Conservation (phyloP, 2,329 filamentous ascomycete species). For the Cryphonectria radicalis region DNA sequence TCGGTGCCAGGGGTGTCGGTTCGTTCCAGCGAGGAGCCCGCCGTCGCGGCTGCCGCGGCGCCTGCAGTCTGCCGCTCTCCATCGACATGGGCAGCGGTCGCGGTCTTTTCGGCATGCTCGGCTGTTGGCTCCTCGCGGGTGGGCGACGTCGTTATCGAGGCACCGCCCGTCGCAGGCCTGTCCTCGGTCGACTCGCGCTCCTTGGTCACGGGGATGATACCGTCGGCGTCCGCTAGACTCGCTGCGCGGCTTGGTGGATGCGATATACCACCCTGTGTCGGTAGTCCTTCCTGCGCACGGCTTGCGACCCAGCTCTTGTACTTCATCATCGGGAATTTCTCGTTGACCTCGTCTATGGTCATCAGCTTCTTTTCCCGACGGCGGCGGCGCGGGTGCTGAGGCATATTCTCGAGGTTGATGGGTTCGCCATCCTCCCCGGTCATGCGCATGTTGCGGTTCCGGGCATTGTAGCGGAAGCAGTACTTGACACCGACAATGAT, state of each 20-base stretch:
- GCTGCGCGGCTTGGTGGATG: slow-evolving; percentile 72
- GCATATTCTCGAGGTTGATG: slow-evolving; percentile 85
- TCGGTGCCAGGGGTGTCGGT: slow-evolving; percentile 25
- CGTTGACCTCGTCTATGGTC: slow-evolving; percentile 98
- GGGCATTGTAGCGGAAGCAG: slow-evolving; percentile 97
- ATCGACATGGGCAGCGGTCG: neutral
- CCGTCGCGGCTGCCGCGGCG: slow-evolving; percentile 26
- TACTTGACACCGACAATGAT: slow-evolving; percentile 99
- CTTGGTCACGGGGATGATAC: slow-evolving; percentile 52
- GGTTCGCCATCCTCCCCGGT: slow-evolving; percentile 79
- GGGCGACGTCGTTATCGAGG: slow-evolving; percentile 37
- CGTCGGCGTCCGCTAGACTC: slow-evolving; percentile 72
- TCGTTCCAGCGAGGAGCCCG: slow-evolving; percentile 24
- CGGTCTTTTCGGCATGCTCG: slow-evolving; percentile 26
- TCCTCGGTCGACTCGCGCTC: slow-evolving; percentile 52
- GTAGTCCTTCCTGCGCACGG: slow-evolving; percentile 80
- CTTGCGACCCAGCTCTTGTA: slow-evolving; percentile 94
- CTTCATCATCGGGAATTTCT: slow-evolving; percentile 92
- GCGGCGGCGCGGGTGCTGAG: slow-evolving; percentile 79
- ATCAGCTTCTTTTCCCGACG: slow-evolving; percentile 97
- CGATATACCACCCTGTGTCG: slow-evolving; percentile 82
- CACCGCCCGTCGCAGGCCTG: slow-evolving; percentile 38
- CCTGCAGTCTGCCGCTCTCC: slow-evolving; percentile 19
- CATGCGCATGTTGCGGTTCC: slow-evolving; percentile 78
- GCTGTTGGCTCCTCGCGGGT: slow-evolving; percentile 24